Evolutionary conservation across 1,284 basidiomycete species (phyloP).

Genomic region (Fereydounia khargensis): DNA sequence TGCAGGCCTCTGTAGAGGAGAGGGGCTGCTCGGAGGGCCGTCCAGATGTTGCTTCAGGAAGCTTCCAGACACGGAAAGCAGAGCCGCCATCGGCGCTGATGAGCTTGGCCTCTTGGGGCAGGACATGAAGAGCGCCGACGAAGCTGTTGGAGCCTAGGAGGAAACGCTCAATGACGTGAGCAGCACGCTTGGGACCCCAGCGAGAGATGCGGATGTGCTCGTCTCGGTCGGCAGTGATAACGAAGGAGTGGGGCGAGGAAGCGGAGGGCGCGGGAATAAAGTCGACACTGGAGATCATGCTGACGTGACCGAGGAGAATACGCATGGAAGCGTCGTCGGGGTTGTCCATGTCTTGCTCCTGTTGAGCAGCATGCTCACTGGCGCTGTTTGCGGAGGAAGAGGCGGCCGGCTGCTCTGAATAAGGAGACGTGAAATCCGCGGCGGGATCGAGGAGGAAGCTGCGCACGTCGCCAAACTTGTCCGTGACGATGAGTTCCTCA

Average conservation of each 20-base stretch:
- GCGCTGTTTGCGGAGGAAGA: too few relatives aligned
- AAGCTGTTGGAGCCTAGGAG: slow-evolving; percentile 41
- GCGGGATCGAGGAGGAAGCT: slow-evolving; percentile 22
- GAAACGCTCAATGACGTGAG: slow-evolving; percentile 44
- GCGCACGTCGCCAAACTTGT: slow-evolving; percentile 49
- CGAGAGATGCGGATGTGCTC: slow-evolving; percentile 55
- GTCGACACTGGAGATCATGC: slow-evolving; percentile 45
- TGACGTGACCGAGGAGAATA: slow-evolving; percentile 47
- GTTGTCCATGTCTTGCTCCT: slow-evolving; percentile 32
- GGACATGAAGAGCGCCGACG: slow-evolving; percentile 35
- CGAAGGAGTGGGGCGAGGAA: slow-evolving; percentile 15
- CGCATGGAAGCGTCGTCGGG: slow-evolving; percentile 25
- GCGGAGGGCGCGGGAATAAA: slow-evolving; percentile 20
- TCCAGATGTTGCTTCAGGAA: slow-evolving; percentile 5
- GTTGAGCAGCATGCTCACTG: too few relatives aligned
- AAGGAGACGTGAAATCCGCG: neutral
- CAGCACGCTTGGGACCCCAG: slow-evolving; percentile 42
- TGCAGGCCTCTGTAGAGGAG: slow-evolving; percentile 9
- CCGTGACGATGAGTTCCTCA: slow-evolving; percentile 42
- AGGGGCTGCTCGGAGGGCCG: neutral
- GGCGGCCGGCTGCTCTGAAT: slow-evolving; percentile 12
- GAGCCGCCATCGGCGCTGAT: slow-evolving; percentile 44
- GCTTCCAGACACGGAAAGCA: slow-evolving; percentile 30
- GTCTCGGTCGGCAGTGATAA: slow-evolving; percentile 51
- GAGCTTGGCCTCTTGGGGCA: slow-evolving; percentile 23